Evolutionary conservation across 78 protist species (phyloP).

Genomic region (Dictyostelium citrinum): DNA sequence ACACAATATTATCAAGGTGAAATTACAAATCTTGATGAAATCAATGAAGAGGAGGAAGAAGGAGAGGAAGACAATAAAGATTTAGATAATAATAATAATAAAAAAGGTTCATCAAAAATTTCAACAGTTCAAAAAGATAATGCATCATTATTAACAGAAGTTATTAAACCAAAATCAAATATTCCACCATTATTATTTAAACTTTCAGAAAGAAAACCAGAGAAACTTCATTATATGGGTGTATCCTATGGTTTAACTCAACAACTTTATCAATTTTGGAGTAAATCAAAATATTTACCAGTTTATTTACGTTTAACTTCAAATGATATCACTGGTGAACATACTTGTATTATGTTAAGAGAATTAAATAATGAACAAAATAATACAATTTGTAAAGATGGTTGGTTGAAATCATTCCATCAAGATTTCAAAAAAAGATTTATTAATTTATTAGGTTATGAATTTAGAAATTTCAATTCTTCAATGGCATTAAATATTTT

Average conservation of each 20-base stretch:
- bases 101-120: not conserved
- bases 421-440: constrained; percentile 57
- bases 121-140: not conserved
- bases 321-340: constrained; percentile 99
- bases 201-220: constrained; percentile 86
- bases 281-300: constrained; percentile 56
- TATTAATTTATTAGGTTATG: constrained; percentile 23
- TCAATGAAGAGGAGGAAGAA: not conserved
- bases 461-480: constrained; percentile 32
- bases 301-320: constrained; percentile 90
- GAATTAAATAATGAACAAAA: not conserved
- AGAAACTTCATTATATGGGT: constrained; percentile 96
- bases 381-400: constrained; percentile 6
- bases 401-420: constrained; percentile 52
- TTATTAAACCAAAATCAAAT: constrained; percentile 59
- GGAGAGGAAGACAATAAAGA: not conserved
- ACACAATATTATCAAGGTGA: constrained; percentile 90
- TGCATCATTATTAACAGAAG: constrained; percentile 31
- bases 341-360: constrained; percentile 94
- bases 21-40: constrained; percentile 4
- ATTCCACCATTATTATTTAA: constrained; percentile 91
- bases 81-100: no score
- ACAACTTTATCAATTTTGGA: constrained; percentile 95
- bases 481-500: constrained; percentile 24
- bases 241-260: constrained; percentile 92